Evolutionary conservation across 2,329 filamentous ascomycete species (phyloP).

Genomic region (Fusarium xylarioides): DNA sequence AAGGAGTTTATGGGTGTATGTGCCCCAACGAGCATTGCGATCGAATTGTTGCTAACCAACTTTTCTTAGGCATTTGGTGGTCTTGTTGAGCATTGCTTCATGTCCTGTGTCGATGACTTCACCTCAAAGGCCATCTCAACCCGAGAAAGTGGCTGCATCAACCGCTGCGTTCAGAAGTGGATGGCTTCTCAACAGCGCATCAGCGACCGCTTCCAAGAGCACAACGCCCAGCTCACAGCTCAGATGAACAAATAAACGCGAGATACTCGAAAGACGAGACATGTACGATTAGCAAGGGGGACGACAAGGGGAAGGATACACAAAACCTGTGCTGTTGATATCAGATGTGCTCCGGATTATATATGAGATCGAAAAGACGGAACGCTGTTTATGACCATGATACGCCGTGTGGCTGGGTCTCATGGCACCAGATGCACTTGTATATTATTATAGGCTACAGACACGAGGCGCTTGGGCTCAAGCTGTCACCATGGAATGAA

Average conservation of each 20-base stretch:
- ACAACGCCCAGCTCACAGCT: constrained; percentile 69
- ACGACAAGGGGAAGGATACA: constrained; percentile 1
- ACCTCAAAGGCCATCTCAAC: constrained; percentile 92
- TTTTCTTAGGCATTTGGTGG: constrained; percentile 48
- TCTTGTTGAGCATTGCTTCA: constrained; percentile 86
- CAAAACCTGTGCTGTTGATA: constrained; percentile 7
- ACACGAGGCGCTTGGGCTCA: constrained; percentile 6
- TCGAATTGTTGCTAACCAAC: background rate
- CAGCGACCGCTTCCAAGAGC: constrained; percentile 86
- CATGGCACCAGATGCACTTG: constrained; percentile 37
- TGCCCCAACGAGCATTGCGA: constrained; percentile 32
- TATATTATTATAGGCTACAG: constrained; percentile 38
- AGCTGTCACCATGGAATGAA: constrained; percentile 15
- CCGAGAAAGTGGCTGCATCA: constrained; percentile 90
- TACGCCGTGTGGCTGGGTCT: constrained; percentile 18
- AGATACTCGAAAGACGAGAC: background rate
- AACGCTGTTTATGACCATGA: constrained; percentile 13
- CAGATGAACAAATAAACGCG: constrained; percentile 54
- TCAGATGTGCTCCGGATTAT: constrained; percentile 18
- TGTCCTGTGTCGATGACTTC: constrained; percentile 97
- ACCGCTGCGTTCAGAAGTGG: constrained; percentile 95
- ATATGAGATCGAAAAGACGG: constrained; percentile 13
- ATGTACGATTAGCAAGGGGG: constrained; percentile 38
- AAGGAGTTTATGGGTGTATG: constrained; percentile 98
- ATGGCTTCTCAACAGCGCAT: constrained; percentile 91